phyloP scores from a whole-genome alignment of 441 rosid genomes.

The Adansonia grandidieri region DNA sequence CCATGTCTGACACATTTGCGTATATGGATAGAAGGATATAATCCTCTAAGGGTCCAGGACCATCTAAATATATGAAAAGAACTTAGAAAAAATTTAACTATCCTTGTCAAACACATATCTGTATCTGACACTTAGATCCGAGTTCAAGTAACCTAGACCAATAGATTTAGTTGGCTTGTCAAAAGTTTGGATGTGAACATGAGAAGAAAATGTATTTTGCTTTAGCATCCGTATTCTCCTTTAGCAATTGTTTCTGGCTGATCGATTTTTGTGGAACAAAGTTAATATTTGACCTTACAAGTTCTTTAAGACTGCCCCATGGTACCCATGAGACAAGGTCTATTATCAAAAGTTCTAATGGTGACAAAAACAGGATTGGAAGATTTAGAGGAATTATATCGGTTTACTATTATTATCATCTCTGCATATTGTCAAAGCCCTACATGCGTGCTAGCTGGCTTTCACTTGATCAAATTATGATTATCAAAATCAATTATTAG shows the following conservation, averaged over 20 bases:
- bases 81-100: too few species aligned
- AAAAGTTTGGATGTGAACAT: not conserved
- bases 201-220: not conserved
- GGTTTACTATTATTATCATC: not conserved
- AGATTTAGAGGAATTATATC: not conserved
- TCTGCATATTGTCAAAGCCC: not conserved
- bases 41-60: too few species aligned
- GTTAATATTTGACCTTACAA: not conserved
- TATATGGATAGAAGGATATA: too few species aligned
- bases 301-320: not conserved
- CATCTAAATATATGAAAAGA: too few species aligned
- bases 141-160: too few species aligned
- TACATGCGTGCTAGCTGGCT: conserved; percentile 10
- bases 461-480: not conserved
- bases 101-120: too few species aligned
- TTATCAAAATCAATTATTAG: conserved; percentile 1
- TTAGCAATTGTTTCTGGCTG: not conserved
- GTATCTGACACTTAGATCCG: too few species aligned
- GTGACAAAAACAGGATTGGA: not conserved
- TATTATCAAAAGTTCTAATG: not conserved
- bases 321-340: not conserved
- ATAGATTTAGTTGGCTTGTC: not conserved
- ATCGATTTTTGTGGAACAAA: not conserved
- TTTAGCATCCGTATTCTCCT: not conserved
- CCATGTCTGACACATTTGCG: too few species aligned